Evolutionary conservation across 2,329 filamentous ascomycete species (phyloP), one percentile per base, ranked within the genome.

Genomic region (Phyllosticta citriasiana): DNA sequence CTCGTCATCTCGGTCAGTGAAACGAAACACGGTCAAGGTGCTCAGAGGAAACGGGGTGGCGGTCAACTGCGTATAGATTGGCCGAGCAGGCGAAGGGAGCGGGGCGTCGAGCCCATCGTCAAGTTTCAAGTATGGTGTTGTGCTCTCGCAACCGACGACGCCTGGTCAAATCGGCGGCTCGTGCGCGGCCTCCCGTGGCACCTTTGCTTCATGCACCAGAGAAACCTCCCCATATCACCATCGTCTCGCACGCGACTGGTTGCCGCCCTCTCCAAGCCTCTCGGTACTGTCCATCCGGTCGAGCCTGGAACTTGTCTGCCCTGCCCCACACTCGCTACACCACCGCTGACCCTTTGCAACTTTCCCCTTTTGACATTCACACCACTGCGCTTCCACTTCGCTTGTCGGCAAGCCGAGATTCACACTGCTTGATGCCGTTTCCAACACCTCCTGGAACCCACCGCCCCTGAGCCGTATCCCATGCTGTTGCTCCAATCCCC

Each of bases 1-100:
- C 55, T 54, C 53, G 53, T 60, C 59, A 60, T 60, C 59, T 60
- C 59, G 59, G 53, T 57, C 47, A 25, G 59, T 56, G 59, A 60
- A 60, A 60, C 59, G 59, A 60, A 60, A 60, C 59, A 35, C 24
- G 57, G 16, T 16, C 9, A n/a, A 47, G 4, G 33, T 9, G 33
- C 33, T 40, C 33, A 4, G 4, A 12, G 33, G 7, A 47, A 6
- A 47, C 40, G 40, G 4, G 40, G 40, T 19, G 40, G 40, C 16
- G 16, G 40, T 5, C 40, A 8, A 47, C 19, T 14, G 40, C 40
- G 40, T 47, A 16, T 47, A 47, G 16, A 47, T 47, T 47, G 40
- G 40, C 40, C 14, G 40, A 47, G 40, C 16, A 47, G 16, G 40
- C 40, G 40, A 47, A n/a, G 16, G 14, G 14, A 40, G 33, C 33